A percentile compares a stretch with the other conserved stretches of the same genome.
Evolutionary conservation across 495 filamentous ascomycete genomes (phyloP).

Genomic region (Penicillium argentinense): DNA sequence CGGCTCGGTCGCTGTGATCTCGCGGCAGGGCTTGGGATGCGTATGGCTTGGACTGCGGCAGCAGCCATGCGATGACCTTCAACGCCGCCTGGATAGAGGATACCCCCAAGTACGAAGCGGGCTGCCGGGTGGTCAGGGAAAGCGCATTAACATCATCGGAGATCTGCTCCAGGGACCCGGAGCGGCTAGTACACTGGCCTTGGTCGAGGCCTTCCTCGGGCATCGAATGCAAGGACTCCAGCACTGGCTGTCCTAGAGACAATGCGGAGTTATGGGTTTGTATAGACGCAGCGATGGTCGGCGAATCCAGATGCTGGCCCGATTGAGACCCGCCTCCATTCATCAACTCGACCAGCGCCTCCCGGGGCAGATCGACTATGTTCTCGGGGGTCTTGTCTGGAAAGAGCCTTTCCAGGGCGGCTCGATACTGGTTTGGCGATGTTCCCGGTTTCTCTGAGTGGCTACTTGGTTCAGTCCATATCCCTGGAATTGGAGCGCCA

Average conservation of each 20-base stretch:
- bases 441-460: slow-evolving; percentile 5
- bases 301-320: slow-evolving; percentile 6
- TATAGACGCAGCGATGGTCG: slow-evolving; percentile 9
- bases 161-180: slow-evolving; percentile 11
- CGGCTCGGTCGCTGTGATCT: background rate
- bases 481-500: background rate
- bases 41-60: slow-evolving; percentile 46
- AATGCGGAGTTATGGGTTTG: slow-evolving; percentile 8
- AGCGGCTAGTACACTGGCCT: slow-evolving; percentile 1
- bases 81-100: slow-evolving; percentile 62
- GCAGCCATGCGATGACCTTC: slow-evolving; percentile 37
- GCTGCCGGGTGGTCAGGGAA: slow-evolving; percentile 47
- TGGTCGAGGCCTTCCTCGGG: slow-evolving; percentile 12
- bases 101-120: slow-evolving; percentile 67
- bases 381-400: slow-evolving; percentile 17
- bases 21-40: slow-evolving; percentile 6
- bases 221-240: slow-evolving; percentile 22
- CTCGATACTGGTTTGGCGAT: slow-evolving; percentile 6
- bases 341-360: slow-evolving; percentile 17
- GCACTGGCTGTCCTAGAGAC: slow-evolving; percentile 11
- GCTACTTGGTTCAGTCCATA: slow-evolving; percentile 8
- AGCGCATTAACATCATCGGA: slow-evolving; percentile 71
- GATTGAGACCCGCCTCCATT: slow-evolving; percentile 2
- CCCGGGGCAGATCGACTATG: slow-evolving; percentile 16
- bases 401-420: slow-evolving; percentile 16